phyloP scores from a whole-genome alignment of 2,329 filamentous ascomycete genomes.

The Pseudonectria foliicola region DNA sequence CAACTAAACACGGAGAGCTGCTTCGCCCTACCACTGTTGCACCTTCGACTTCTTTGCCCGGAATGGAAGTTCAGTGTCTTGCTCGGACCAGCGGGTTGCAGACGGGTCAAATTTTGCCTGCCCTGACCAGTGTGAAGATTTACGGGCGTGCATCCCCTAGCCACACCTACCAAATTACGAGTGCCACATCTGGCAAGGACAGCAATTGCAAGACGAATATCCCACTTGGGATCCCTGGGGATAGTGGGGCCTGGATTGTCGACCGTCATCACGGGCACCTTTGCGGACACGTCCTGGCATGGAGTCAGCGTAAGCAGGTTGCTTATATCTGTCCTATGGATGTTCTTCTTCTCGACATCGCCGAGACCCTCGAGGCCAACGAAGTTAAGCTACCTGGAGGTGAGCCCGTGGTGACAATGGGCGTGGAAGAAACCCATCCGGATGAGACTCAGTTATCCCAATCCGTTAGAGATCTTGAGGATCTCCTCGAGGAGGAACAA shows the following conservation, averaged over 20 bases:
- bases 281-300: conserved; percentile 85
- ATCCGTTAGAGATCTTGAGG: conserved; percentile 19
- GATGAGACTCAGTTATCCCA: conserved; percentile 4
- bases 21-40: conserved; percentile 53
- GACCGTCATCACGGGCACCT: conserved; percentile 71
- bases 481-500: conserved; percentile 24
- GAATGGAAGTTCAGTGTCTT: conserved; percentile 76
- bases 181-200: conserved; percentile 22
- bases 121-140: conserved; percentile 79
- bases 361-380: conserved; percentile 63
- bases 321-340: conserved; percentile 97
- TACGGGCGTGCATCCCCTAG: conserved; percentile 76
- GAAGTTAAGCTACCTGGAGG: conserved; percentile 66
- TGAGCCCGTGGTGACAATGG: conserved; percentile 31
- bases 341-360: conserved; percentile 77
- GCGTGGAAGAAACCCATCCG: conserved; percentile 7
- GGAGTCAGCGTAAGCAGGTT: conserved; percentile 70
- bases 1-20: conserved; percentile 24
- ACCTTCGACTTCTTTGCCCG: conserved; percentile 56
- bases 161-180: conserved; percentile 57
- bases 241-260: conserved; percentile 90
- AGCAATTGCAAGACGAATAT: conserved; percentile 14
- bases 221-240: conserved; percentile 67
- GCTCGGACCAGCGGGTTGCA: conserved; percentile 82
- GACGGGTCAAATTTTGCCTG: conserved; percentile 67